Evolutionary conservation across 2,329 filamentous ascomycete genomes (phyloP).

Genomic region (Verticillium nubilum): DNA sequence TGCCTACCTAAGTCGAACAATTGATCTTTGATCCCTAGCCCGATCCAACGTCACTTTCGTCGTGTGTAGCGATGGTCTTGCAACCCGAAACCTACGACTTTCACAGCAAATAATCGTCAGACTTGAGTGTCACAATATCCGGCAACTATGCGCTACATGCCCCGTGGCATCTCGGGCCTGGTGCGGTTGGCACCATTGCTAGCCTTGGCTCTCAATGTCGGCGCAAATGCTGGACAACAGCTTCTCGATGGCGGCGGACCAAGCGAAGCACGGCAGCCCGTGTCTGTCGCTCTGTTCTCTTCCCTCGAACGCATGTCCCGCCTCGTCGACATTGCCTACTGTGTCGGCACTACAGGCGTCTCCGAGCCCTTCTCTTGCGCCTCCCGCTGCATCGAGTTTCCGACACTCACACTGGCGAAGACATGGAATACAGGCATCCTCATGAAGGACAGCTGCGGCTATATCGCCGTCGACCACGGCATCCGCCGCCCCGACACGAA

Average conservation of each 20-base stretch:
- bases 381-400: slow-evolving; percentile 81
- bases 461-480: slow-evolving; percentile 78
- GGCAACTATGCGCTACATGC: neutral
- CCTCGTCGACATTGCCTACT: slow-evolving; percentile 91
- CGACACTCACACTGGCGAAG: slow-evolving; percentile 69
- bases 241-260: neutral
- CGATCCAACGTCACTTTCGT: neutral
- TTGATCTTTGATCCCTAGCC: neutral
- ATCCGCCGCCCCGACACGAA: slow-evolving; percentile 14
- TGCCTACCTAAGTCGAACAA: too few relatives aligned
- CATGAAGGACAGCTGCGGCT: slow-evolving; percentile 87
- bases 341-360: slow-evolving; percentile 80
- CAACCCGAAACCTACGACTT: neutral
- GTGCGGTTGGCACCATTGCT: neutral
- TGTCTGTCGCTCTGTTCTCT: slow-evolving; percentile 65
- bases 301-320: slow-evolving; percentile 84
- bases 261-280: slow-evolving; percentile 1
- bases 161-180: neutral
- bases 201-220: neutral
- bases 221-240: neutral
- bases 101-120: neutral
- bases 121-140: neutral
- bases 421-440: slow-evolving; percentile 89
- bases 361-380: slow-evolving; percentile 77
- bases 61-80: neutral